Base-by-base conservation (phyloP, 371 early-diverging fungal genomes). In the Mucor piriformis region DNA sequence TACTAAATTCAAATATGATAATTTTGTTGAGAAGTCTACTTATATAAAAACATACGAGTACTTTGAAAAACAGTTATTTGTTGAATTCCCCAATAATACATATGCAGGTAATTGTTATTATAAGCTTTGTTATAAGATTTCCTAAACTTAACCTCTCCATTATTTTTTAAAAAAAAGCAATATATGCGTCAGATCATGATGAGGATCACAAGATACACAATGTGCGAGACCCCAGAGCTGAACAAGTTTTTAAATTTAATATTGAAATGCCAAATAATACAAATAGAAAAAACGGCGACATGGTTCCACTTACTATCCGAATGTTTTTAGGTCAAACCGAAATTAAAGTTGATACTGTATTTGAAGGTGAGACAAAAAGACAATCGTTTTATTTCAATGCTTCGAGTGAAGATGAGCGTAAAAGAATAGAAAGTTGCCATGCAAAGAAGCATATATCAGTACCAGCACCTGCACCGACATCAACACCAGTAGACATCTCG, bases 281-380 rank as follows among this genome's bases (percentile, higher is more conserved):
- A 18, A 27, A 40, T 11, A 24, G n/a, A 24, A 29, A 56, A 16
- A 5, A 29, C 6, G 56, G 35, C 15, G 56, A 62, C 4, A 13
- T 42, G 42, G 44, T 62, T 15, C 50, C 53, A 15, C 23, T 62
- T 16, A 50, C 24, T 1, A 18, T 50, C 0, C 16, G 47, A 16
- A 18, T 62, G 13, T 62, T 38, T 62, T 20, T 56, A 7, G 62
- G 62, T 2, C 55, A 56, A 50, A 55, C 62, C 3, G 62, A 62
- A 33, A 35, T 62, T 15, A 40, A 56, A 42, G 11, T 55, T 2
- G 40, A 62, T 21, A 35, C 46, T 3, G 43, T 21, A 24, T 11
- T 43, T 32, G 44, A 43, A 8, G 54, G 24, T 3, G 13, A 54
- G 18, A 43, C 6, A 1, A 43, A 16, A 5, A 8, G 46, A 21